Evolutionary conservation across 1,139 yeast genomes (phyloP).

Genomic region (Nakaseomyces delphensis): DNA sequence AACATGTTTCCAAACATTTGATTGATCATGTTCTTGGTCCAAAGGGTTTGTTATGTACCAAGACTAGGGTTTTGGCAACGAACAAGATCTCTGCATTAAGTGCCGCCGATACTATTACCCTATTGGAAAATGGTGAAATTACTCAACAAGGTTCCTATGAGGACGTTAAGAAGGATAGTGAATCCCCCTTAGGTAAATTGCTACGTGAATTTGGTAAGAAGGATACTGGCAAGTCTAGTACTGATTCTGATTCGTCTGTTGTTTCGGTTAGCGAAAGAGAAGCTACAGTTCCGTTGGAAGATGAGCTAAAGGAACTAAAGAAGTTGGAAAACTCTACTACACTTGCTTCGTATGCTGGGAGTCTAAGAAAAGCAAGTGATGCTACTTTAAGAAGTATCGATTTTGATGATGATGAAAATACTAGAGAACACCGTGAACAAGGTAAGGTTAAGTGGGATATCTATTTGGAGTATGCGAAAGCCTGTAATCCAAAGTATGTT

Average conservation of each 20-base stretch:
- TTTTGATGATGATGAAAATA: conserved; percentile 40
- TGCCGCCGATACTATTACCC: conserved; percentile 62
- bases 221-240: conserved; percentile 20
- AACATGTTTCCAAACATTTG: conserved; percentile 84
- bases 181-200: conserved; percentile 51
- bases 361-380: conserved; percentile 64
- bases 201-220: conserved; percentile 69
- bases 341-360: conserved; percentile 29
- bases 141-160: conserved; percentile 69
- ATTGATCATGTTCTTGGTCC: conserved; percentile 74
- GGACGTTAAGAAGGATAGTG: conserved; percentile 39
- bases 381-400: conserved; percentile 44
- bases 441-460: conserved; percentile 92
- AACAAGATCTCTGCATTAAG: conserved; percentile 79
- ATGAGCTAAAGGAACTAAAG: conserved; percentile 32
- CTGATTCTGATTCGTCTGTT: conserved; percentile 11
- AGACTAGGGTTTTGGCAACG: conserved; percentile 78
- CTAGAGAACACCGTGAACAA: conserved; percentile 73
- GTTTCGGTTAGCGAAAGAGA: conserved; percentile 17
- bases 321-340: conserved; percentile 27
- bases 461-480: conserved; percentile 72
- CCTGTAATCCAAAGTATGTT: conserved; percentile 75
- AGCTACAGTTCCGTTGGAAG: conserved; percentile 25
- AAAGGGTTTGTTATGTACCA: conserved; percentile 64
- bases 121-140: conserved; percentile 69